A percentile compares a stretch with the other conserved stretches of the same genome.
phyloP scores from a whole-genome alignment of 148 eudicot genomes.

The Rhododendron vialii region DNA sequence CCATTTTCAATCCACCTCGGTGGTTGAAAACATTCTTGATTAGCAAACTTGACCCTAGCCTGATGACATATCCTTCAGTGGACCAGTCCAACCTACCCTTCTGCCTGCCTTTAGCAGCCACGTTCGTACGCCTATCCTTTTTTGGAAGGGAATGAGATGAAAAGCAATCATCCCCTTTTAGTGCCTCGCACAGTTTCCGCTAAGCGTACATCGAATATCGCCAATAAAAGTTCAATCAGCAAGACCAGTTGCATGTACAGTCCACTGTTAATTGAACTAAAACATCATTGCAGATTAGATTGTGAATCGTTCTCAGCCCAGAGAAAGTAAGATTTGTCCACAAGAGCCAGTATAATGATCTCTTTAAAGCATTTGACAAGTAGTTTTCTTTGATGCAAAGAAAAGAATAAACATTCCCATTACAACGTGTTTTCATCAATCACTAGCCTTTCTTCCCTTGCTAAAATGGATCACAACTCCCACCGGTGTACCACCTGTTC shows the following conservation, averaged over 20 bases:
- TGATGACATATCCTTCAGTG: too few species aligned
- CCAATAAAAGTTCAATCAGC: neutral
- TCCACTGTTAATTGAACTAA: neutral
- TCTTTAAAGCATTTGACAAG: neutral
- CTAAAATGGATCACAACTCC: constrained; percentile 8
- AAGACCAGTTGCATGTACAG: neutral
- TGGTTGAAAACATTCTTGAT: too few species aligned
- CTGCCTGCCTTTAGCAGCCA: too few species aligned
- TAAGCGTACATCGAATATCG: neutral
- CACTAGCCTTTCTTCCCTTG: neutral
- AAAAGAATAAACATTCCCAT: neutral
- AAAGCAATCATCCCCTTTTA: neutral
- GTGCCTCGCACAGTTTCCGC: neutral
- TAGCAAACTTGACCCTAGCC: too few species aligned
- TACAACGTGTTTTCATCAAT: neutral
- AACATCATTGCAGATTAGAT: neutral
- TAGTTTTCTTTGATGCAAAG: neutral
- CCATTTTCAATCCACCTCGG: too few species aligned
- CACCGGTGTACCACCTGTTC: neutral
- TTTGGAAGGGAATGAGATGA: neutral
- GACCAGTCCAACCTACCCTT: too few species aligned
- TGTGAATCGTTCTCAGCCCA: neutral
- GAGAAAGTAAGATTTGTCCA: neutral
- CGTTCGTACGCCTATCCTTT: too few species aligned
- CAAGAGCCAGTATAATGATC: neutral